Conservation (phyloP, 2,329 filamentous ascomycete genomes). For the Fusarium oxysporum region DNA sequence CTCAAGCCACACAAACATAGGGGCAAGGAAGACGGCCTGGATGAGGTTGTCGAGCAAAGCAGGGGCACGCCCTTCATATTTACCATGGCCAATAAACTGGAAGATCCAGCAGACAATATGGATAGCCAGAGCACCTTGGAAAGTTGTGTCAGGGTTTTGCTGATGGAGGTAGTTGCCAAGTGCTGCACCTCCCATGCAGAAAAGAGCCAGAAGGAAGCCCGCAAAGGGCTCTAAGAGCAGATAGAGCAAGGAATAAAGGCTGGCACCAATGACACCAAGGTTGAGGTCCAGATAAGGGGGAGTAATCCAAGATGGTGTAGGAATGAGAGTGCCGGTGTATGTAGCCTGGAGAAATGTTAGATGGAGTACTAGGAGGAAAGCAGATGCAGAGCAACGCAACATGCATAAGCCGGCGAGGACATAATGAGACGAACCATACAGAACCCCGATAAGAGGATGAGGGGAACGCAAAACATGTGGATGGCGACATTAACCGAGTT, state of each 20-base stretch:
- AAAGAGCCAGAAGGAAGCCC: constrained; percentile 78
- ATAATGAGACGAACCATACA: constrained; percentile 70
- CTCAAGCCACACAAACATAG: constrained; percentile 98
- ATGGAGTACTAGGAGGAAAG: not conserved
- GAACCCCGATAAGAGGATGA: constrained; percentile 78
- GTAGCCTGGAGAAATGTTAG: constrained; percentile 60
- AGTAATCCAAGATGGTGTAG: constrained; percentile 74
- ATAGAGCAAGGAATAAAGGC: constrained; percentile 82
- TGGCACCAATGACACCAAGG: constrained; percentile 71
- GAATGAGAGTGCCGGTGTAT: constrained; percentile 72
- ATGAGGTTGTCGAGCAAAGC: constrained; percentile 91
- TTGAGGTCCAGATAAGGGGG: constrained; percentile 75
- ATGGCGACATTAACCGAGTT: constrained; percentile 81
- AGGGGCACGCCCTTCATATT: constrained; percentile 87
- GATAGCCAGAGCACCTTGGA: constrained; percentile 70
- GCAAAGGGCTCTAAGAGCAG: constrained; percentile 94
- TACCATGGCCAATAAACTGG: constrained; percentile 92
- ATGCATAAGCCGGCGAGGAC: constrained; percentile 5
- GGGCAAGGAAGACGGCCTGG: constrained; percentile 91
- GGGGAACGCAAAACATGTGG: constrained; percentile 82
- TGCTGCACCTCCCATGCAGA: constrained; percentile 81
- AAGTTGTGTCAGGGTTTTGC: constrained; percentile 62
- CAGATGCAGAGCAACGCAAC: not conserved
- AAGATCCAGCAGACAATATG: constrained; percentile 84
- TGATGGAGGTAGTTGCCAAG: constrained; percentile 79